Evolutionary conservation across 75 land plant genomes (phyloP).

Genomic region (Selaginella tamariscina): DNA sequence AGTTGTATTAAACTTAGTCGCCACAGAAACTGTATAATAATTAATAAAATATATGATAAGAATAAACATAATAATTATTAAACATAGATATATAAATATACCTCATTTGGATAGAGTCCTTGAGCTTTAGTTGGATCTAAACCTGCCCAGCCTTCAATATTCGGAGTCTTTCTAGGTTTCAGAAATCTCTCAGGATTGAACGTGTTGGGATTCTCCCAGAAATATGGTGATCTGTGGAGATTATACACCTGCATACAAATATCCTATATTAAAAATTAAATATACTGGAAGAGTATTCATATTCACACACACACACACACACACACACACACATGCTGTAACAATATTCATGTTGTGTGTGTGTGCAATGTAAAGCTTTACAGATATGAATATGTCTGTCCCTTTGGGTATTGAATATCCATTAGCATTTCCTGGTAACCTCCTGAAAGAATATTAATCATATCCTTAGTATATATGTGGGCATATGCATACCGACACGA

Average conservation of each 20-base stretch:
- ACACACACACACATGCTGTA: background rate
- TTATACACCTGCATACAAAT: background rate
- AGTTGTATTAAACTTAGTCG: too few relatives aligned
- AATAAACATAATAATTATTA: too few relatives aligned
- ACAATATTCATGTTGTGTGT: background rate
- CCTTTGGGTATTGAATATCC: conserved; percentile 5
- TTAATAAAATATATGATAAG: too few relatives aligned
- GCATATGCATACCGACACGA: background rate
- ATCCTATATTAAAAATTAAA: background rate
- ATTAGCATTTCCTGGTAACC: background rate
- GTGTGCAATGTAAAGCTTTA: background rate
- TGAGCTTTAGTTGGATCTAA: background rate
- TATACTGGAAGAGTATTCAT: background rate
- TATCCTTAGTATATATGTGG: background rate
- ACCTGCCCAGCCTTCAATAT: background rate
- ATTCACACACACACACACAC: background rate
- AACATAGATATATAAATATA: background rate
- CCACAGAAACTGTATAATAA: too few relatives aligned
- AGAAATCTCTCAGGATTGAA: conserved; percentile 6
- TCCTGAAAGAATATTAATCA: background rate
- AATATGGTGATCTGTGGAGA: conserved; percentile 9
- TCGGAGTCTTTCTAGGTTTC: background rate
- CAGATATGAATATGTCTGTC: background rate
- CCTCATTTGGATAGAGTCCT: conserved; percentile 1
- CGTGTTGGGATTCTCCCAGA: background rate